These are phyloP conservation scores for Larix kaempferi DNA, from an alignment of 75 land plant genomes.

Conservation along the genomic window DNA sequence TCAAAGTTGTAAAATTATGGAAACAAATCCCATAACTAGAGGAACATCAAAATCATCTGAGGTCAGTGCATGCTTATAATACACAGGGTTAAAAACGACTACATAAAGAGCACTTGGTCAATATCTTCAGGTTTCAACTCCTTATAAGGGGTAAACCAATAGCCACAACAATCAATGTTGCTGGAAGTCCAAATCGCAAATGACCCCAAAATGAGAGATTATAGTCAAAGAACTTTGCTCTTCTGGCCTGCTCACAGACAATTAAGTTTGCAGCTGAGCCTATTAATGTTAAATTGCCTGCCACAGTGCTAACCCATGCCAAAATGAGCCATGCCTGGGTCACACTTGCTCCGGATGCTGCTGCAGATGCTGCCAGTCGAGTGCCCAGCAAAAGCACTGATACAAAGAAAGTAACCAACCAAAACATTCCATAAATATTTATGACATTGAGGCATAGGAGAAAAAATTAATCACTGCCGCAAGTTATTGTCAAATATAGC, in stretches of 20 bases:
- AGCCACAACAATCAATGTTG: constrained; percentile 69
- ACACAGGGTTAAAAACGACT: too few relatives aligned
- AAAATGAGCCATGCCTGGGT: constrained; percentile 77
- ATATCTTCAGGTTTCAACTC: constrained; percentile 11
- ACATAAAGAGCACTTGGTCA: too few relatives aligned
- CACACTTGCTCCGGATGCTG: constrained; percentile 43
- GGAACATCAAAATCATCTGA: too few relatives aligned
- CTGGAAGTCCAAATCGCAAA: constrained; percentile 70
- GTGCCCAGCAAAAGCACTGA: constrained; percentile 75
- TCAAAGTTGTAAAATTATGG: too few relatives aligned
- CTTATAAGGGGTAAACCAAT: constrained; percentile 62
- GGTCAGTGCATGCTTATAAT: too few relatives aligned
- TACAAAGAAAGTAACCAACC: neutral
- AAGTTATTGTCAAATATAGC: neutral
- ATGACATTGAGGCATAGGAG: neutral
- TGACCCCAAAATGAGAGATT: constrained; percentile 72
- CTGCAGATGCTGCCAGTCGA: constrained; percentile 77
- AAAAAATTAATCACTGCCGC: neutral
- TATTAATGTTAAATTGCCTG: constrained; percentile 83
- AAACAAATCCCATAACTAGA: too few relatives aligned
- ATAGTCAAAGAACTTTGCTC: constrained; percentile 29
- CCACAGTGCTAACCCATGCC: constrained; percentile 95
- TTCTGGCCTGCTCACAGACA: constrained; percentile 84
- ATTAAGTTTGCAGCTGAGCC: constrained; percentile 95
- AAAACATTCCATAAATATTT: neutral